phyloP scores from a whole-genome alignment of 768 basidiomycete species.

The Pulveroboletus sp. region DNA sequence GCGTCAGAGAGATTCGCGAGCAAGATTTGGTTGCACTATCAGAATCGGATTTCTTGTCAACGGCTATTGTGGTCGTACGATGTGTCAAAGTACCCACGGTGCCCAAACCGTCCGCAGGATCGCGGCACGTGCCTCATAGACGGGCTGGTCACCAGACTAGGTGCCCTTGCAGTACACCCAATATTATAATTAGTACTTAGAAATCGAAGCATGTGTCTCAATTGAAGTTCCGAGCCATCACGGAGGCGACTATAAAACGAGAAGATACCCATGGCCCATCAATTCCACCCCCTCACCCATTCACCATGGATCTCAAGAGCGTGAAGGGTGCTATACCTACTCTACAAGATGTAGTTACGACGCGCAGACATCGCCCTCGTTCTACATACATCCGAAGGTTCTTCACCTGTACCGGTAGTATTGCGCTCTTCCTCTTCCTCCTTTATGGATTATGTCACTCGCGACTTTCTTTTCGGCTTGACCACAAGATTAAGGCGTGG shows the following conservation, averaged over 20 bases:
- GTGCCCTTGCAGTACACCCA: too few relatives aligned
- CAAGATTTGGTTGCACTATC: too few relatives aligned
- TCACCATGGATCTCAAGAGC: slow-evolving; percentile 16
- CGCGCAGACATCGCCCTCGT: neutral
- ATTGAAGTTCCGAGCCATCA: too few relatives aligned
- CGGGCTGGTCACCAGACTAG: too few relatives aligned
- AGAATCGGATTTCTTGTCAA: too few relatives aligned
- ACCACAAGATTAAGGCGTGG: slow-evolving; percentile 5
- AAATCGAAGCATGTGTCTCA: neutral
- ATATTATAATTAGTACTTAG: neutral
- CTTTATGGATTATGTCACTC: slow-evolving; percentile 8
- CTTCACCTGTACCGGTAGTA: slow-evolving; percentile 2
- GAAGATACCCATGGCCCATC: neutral
- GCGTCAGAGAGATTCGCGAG: too few relatives aligned
- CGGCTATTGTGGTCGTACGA: too few relatives aligned
- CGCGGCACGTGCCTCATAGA: too few relatives aligned
- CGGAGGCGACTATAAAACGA: too few relatives aligned
- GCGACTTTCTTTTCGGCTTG: neutral
- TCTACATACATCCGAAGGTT: slow-evolving; percentile 2
- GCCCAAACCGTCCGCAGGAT: too few relatives aligned
- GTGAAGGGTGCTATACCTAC: slow-evolving; percentile 3
- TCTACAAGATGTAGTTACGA: slow-evolving; percentile 11
- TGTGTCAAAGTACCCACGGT: too few relatives aligned
- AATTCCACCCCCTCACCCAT: neutral
- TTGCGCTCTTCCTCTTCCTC: slow-evolving; percentile 6